Evolutionary conservation across 768 basidiomycete genomes (phyloP).

Genomic region (Tricholoma saponaceum): DNA sequence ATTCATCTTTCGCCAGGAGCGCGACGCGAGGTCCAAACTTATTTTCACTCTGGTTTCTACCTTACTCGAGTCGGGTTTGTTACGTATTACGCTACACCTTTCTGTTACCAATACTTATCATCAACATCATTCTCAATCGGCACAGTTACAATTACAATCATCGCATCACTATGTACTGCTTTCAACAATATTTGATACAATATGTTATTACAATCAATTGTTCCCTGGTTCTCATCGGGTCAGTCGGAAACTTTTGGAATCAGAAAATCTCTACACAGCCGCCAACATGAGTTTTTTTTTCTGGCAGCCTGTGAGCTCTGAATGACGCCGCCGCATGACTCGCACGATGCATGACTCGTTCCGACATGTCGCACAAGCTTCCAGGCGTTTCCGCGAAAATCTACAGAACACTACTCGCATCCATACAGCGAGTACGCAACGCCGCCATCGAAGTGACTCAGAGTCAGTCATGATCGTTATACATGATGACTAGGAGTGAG

Average conservation of each 20-base stretch:
- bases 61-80: not conserved
- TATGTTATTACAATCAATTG: not conserved
- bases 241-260: not conserved
- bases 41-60: not conserved
- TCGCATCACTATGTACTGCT: not conserved
- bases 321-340: too few species aligned
- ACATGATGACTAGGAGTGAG: not conserved
- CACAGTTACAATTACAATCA: not conserved
- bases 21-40: not conserved
- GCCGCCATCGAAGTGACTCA: not conserved
- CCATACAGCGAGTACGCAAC: not conserved
- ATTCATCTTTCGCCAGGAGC: not conserved
- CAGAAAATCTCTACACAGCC: not conserved
- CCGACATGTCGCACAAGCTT: not conserved
- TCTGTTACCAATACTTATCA: not conserved
- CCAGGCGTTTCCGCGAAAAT: too few species aligned
- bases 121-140: not conserved
- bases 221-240: not conserved
- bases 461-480: not conserved
- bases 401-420: too few species aligned
- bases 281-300: not conserved
- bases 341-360: not conserved
- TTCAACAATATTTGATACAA: not conserved
- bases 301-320: not conserved
- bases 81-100: not conserved